Evolutionary conservation across 208 protist species (phyloP), one percentile per base, ranked within the genome.

Genomic region (Cochliopodium minus): DNA sequence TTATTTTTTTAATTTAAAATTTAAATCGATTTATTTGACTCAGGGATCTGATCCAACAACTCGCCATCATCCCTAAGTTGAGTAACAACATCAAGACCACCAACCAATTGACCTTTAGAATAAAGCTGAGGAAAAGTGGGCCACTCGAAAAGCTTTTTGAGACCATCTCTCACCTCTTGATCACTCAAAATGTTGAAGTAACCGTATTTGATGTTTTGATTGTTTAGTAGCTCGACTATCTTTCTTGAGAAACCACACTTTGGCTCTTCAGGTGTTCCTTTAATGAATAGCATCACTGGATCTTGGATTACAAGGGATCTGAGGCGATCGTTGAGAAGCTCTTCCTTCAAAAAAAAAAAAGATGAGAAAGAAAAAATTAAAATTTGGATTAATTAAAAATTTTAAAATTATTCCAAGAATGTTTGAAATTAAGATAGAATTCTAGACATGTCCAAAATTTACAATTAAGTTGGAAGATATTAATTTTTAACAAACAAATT

Each of bases 61-160:
- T 86, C 76, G 13, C 78, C 79, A 25, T 71, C 64, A 40, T 86
- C 80, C 34, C 82, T 58, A 3, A 89, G 56, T 62, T 91, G 65
- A 29, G 58, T 61, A 59, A 86, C 82, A 46, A 92, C 80, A 64
- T 92, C 86, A 62, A 69, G 80, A 29, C 86, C 86, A 20, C 86
- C 86, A 51, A 92, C 79, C 9, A 92, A 69, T 62, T 89, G 74
- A 17, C 86, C 86, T 63, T 90, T 77, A 1, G 85, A 80, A 67
- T 90, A 92, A 15, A 92, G 73, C 60, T 92, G 86, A 30, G 86
- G 86, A 65, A 77, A 92, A 35, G 86, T 92, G 25, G 83, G 83
- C 82, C 83, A 92, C 54, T 92, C 81, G 9, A 76, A 73, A 70
- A 76, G 89, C 17, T 60, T 68, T 57, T 90, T 90, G 10, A 92